Base-by-base conservation (phyloP, 805 yeast genomes). In the Candida suzukii region DNA sequence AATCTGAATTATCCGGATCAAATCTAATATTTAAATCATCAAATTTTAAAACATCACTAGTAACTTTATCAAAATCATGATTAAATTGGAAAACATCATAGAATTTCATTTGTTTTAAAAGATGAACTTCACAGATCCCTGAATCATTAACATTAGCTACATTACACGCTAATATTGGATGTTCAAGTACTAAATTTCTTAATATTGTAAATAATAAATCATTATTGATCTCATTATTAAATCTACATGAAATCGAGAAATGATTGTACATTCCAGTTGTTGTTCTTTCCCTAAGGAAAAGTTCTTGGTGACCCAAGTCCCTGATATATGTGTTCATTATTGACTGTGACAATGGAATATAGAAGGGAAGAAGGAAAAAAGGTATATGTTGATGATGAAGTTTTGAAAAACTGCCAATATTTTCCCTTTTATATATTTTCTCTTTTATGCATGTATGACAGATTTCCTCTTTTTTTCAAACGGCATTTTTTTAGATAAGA, bases 121-220 rank as follows among this genome's bases (percentile, higher is more conserved):
- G 14, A 20, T 33, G 26, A 5, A 33, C 6, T n/a, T 21, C 27
- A 14, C n/a, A 9, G 4, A 3, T 10, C 3, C 27, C 36, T 4
- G 5, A 7, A 3, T 20, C 18, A 7, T 8, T 7, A 12, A 21
- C 8, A 8, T 12, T 33, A 8, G 36, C 26, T 4, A 33, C 36
- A 27, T 37, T 25, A 37, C 39, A 37, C 2, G 39, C 39, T n/a
- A 37, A 16, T 13, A 33, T 27, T 8, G 39, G 39, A 19, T 37
- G 39, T 11, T 37, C 39, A 10, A 37, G 13, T 4, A 37, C 21
- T 16, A 37, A 8, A 4, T 14, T 9, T 27, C 39, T 26, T 4
- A 37, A 25, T 8, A 22, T 22, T 4, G 14, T 10, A 16, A 37
- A 37, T 4, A 37, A 4, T 11, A 37, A 12, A 4, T 20, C 20